Base-by-base conservation (phyloP, 331 rosid genomes). In the Spiraea crenata region DNA sequence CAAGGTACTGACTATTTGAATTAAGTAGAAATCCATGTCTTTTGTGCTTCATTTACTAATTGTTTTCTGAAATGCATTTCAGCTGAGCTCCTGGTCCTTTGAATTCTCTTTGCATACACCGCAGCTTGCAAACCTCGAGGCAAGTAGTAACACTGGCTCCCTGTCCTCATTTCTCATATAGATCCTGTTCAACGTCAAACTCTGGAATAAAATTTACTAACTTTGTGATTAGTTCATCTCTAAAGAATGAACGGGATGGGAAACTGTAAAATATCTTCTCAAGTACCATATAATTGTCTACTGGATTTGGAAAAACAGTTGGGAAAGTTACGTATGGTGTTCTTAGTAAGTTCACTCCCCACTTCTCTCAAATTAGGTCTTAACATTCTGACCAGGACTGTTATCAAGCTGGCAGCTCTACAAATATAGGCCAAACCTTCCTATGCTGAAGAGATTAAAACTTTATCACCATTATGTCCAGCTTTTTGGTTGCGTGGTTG, bases 71-170 rank as follows among this genome's bases (percentile, higher is more conserved):
- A 73, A 75, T 73, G 37, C 31, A 74, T 82, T 83, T 73, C 96
- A 89, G 96, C 71, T 86, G 67, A 82, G 96, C 80, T 77, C 60
- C 48, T 87, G 93, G 96, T 91, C 95, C 79, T 85, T 89, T 57
- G 64, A 64, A 46, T 91, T 89, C 79, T 88, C 91, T 45, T 68
- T 83, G 90, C 84, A 61, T 63, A 64, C 78, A 37, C 84, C 80
- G 74, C 90, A 77, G 73, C 83, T 37, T 74, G 69, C 80, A 41
- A 73, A 87, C 77, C 81, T 64, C 3, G 95, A 93, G 99, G 99
- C 83, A 83, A 84, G 96, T 82, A 63, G 65, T 75, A 40, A 6
- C 19, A 54, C 60, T 80, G 71, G 70, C 59, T 49, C 10, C 49
- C 54, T 46, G 74, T 62, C 10, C 50, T 40, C 6, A 40, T 40